Evolutionary conservation across 2,329 filamentous ascomycete genomes (phyloP).

Genomic region (Arachnopeziza araneosa): DNA sequence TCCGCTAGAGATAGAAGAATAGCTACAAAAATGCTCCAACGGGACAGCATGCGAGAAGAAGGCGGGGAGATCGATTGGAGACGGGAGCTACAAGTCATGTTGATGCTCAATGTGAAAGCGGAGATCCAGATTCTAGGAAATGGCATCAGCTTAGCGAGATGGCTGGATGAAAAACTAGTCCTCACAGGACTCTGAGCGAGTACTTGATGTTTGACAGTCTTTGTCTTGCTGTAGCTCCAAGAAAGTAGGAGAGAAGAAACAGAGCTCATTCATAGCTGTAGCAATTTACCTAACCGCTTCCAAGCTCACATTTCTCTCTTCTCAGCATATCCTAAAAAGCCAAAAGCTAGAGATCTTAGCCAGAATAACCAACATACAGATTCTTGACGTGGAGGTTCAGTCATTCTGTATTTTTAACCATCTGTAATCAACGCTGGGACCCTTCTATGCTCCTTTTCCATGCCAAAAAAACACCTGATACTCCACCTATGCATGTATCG

Average conservation of each 20-base stretch:
- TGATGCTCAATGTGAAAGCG: conserved; percentile 68
- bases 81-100: conserved; percentile 63
- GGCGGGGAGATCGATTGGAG: conserved; percentile 36
- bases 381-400: background rate
- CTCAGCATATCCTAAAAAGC: background rate
- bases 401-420: background rate
- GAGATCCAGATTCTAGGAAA: conserved; percentile 68
- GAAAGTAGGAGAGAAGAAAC: no score
- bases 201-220: background rate
- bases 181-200: background rate
- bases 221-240: no score
- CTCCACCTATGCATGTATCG: background rate
- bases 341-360: background rate
- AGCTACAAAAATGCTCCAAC: conserved; percentile 48
- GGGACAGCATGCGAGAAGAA: conserved; percentile 28
- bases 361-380: no score
- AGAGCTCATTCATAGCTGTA: no score
- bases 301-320: background rate
- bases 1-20: conserved; percentile 45
- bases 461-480: background rate
- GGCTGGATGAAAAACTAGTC: conserved; percentile 24
- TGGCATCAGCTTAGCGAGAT: conserved; percentile 19
- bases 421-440: background rate
- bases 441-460: background rate
- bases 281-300: no score